Base-by-base conservation (phyloP, 2,329 filamentous ascomycete genomes). In the Aureobasidium sp. region DNA sequence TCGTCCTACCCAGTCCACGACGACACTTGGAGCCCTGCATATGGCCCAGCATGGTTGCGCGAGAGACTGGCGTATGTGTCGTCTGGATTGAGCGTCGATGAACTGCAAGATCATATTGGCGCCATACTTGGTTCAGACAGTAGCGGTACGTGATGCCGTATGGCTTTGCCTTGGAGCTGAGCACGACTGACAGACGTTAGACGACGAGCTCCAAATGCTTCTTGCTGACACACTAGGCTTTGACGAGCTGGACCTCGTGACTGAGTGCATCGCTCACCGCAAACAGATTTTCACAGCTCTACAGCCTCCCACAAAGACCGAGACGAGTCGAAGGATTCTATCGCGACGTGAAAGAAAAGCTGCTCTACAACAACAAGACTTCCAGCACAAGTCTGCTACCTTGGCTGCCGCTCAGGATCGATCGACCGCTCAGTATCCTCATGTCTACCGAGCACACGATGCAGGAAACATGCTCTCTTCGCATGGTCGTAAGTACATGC, bases 221-320 rank as follows among this genome's bases (percentile, higher is more conserved):
- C 77, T 98, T 30, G 89, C 88, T 0, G 93, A 98, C 62, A 80
- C 96, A 38, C 77, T 98, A 56, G 93, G 94, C 0, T 97, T 91
- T 63, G 90, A 93, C 61, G 89, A 97, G 64, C 75, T 98, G 16
- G 91, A 98, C 59, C 84, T 98, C 62, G 85, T 97, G 50, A 90
- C 90, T 57, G 88, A 96, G 58, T 74, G 97, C n/a, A 85, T 97
- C 49, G 79, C 83, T 2, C 83, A 91, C 66, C 81, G 90, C 49
- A 73, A 79, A 48, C 80, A 87, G 40, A 80, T 97, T 39, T 68
- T 84, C 10, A 70, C 77, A 3, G 69, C 72, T 4, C 65, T 71
- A 10, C 62, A 60, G 56, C 64, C 64, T 44, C 66, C 53, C 3
- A 19, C 11, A 10, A 32, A 53, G 21, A 78, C 58, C 74, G 74